Conservation (phyloP, 2,329 filamentous ascomycete species). For the Capronia coronata region DNA sequence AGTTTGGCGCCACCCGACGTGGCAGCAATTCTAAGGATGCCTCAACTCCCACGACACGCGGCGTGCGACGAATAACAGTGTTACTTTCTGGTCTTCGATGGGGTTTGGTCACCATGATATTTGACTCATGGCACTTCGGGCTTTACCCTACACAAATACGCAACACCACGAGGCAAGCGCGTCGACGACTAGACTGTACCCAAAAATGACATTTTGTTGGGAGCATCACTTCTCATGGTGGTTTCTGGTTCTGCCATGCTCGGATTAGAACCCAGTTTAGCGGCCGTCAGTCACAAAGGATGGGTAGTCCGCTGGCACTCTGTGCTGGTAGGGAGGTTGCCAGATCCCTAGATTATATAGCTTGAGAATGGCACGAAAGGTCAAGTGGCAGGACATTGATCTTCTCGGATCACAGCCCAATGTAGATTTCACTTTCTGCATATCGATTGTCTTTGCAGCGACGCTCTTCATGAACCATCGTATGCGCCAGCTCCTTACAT, state of each 20-base stretch:
- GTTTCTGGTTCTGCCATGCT: background rate
- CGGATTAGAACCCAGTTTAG: constrained; percentile 9
- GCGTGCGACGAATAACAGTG: constrained; percentile 15
- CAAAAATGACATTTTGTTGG: constrained; percentile 12
- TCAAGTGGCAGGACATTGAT: background rate
- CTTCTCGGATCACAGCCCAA: constrained; percentile 12
- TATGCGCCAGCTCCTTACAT: constrained; percentile 10
- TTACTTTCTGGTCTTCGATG: constrained; percentile 3
- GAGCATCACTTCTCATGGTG: constrained; percentile 4
- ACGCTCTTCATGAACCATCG: background rate
- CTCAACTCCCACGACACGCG: constrained; percentile 18
- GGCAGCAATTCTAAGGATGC: constrained; percentile 25
- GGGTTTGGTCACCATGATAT: constrained; percentile 6
- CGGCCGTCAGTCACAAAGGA: constrained; percentile 7
- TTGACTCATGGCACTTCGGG: constrained; percentile 11
- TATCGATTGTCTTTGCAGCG: constrained; percentile 2
- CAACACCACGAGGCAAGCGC: constrained; percentile 16
- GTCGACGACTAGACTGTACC: constrained; percentile 3
- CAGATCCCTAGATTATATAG: constrained; percentile 17
- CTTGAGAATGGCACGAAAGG: constrained; percentile 13
- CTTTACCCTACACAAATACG: constrained; percentile 13
- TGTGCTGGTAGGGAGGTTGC: background rate
- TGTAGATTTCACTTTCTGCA: constrained; percentile 15
- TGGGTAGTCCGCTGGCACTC: constrained; percentile 5
- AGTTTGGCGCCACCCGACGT: constrained; percentile 19